Evolutionary conservation across 1,284 basidiomycete genomes (phyloP), one percentile per base, ranked within the genome.

Genomic region (Fomitopsis palustris): DNA sequence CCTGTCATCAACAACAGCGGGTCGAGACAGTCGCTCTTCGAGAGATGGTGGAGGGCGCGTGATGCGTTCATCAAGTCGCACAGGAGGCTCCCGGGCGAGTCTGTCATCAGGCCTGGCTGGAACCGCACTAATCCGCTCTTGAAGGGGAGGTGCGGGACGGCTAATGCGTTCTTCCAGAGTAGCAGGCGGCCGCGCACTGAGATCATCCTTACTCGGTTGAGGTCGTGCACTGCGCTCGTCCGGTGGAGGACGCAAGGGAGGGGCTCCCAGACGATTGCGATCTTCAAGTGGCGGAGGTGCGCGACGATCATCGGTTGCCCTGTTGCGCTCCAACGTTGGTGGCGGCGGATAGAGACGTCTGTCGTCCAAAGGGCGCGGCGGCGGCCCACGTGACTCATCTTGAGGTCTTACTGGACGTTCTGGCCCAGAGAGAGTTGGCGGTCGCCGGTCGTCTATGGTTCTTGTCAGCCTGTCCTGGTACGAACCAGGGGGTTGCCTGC

Each of bases 141-240:
- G 71, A 4, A 74, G 62, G 12, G 67, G 65, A 10, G 69, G 61
- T 16, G 65, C 62, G 12, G 52, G 61, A 25, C 70, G 67, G 37
- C 62, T 64, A 29, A 72, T 63, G 25, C 71, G 64, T 17, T 71
- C 73, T 60, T 73, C 72, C 14, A 72, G 57, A 25, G 70, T 61
- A 2, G 64, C 56, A 31, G 62, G 55, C 17, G 65, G 57, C 21
- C 64, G 67, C 45, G 62, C 14, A 47, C 29, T 59, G 19, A 63
- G 51, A 19, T 67, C 64, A 42, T 67, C 67, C 49, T 58, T 55
- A 29, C 52, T 63, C 23, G 63, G 55, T 52, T 42, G 56, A 54
- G 61, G 41, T 38, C 64, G 61, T 21, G 64, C 41, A 27, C 37
- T 38, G 29, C 66, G 68, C n/a, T 69, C 64, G 27, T 70, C 68